A percentile compares a stretch with the other conserved stretches of the same genome.
Evolutionary conservation across 2,329 filamentous ascomycete genomes (phyloP).

Genomic region (Thielaviopsis punctulata): DNA sequence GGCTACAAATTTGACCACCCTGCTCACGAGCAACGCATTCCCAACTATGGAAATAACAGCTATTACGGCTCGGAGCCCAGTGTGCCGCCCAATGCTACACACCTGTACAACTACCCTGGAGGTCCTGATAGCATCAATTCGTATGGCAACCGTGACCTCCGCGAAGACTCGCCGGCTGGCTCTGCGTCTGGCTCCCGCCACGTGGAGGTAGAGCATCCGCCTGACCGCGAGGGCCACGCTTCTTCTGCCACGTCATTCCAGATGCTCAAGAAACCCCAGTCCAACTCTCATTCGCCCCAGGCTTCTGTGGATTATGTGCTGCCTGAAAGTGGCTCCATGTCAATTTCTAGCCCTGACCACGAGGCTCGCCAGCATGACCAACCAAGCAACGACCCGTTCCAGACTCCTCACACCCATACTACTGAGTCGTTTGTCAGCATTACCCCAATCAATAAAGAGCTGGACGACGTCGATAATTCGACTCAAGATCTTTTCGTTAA

Average conservation of each 20-base stretch:
- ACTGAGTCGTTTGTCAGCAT: slow-evolving; percentile 9
- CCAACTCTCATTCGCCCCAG: slow-evolving; percentile 22
- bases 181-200: slow-evolving; percentile 15
- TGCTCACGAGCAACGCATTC: slow-evolving; percentile 13
- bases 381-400: slow-evolving; percentile 22
- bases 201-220: slow-evolving; percentile 9
- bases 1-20: slow-evolving; percentile 15
- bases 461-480: slow-evolving; percentile 3
- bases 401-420: slow-evolving; percentile 10
- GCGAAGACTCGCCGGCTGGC: slow-evolving; percentile 23
- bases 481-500: background rate
- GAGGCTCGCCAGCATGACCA: slow-evolving; percentile 22
- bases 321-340: slow-evolving; percentile 25
- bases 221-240: slow-evolving; percentile 16
- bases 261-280: slow-evolving; percentile 32
- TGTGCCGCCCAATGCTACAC: slow-evolving; percentile 15
- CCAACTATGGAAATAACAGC: slow-evolving; percentile 13
- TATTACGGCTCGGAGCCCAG: slow-evolving; percentile 13
- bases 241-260: slow-evolving; percentile 25
- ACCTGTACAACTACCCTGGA: slow-evolving; percentile 14
- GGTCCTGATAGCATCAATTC: slow-evolving; percentile 10
- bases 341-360: slow-evolving; percentile 27
- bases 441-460: slow-evolving; percentile 11
- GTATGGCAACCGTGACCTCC: slow-evolving; percentile 18
- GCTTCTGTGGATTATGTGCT: slow-evolving; percentile 23